phyloP scores from a whole-genome alignment of 768 basidiomycete species.

The Leccinum broughii region DNA sequence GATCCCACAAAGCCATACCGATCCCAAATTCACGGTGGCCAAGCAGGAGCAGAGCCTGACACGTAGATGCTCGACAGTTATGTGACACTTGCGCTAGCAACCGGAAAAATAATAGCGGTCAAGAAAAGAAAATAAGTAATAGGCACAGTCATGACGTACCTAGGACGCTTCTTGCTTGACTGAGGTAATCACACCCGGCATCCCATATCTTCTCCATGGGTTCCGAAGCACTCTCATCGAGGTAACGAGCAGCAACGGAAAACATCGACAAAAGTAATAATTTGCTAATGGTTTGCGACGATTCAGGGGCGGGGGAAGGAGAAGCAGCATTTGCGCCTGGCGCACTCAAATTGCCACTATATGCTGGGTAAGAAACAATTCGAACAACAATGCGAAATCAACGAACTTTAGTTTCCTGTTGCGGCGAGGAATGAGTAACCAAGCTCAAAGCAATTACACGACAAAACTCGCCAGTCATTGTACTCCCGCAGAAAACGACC shows the following conservation, averaged over 20 bases:
- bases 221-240: slow-evolving; percentile 47
- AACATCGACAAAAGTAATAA: slow-evolving; percentile 80
- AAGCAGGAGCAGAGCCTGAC: slow-evolving; percentile 77
- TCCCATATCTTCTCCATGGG: slow-evolving; percentile 65
- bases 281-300: slow-evolving; percentile 63
- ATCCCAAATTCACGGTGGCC: slow-evolving; percentile 87
- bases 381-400: not conserved
- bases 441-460: not conserved
- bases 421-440: slow-evolving; percentile 3
- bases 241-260: slow-evolving; percentile 75
- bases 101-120: slow-evolving; percentile 8
- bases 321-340: slow-evolving; percentile 14
- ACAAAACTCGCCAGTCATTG: slow-evolving; percentile 44
- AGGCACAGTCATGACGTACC: slow-evolving; percentile 41
- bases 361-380: slow-evolving; percentile 22
- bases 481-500: slow-evolving; percentile 67
- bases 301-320: slow-evolving; percentile 37
- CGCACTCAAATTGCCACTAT: slow-evolving; percentile 39
- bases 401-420: slow-evolving; percentile 31
- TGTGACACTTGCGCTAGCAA: slow-evolving; percentile 61
- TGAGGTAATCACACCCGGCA: slow-evolving; percentile 63
- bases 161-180: slow-evolving; percentile 60
- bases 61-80: slow-evolving; percentile 68
- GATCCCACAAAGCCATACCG: slow-evolving; percentile 41
- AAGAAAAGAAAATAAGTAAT: not conserved